Conservation (phyloP, 2,329 filamentous ascomycete genomes). For the Cladorrhinum sp. region DNA sequence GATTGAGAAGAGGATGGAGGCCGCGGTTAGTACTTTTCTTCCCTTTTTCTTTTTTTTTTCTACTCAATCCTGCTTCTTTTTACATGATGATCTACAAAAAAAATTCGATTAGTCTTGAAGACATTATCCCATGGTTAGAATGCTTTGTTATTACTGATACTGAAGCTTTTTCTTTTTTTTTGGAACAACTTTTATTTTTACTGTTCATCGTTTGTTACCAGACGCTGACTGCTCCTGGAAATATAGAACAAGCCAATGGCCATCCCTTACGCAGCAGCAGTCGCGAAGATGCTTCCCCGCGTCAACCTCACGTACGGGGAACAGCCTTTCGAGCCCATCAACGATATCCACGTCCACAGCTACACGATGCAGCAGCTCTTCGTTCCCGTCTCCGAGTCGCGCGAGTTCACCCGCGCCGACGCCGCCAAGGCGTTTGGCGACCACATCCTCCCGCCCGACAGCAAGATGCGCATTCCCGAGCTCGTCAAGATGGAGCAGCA, state of each 20-base stretch:
- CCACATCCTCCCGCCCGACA: slow-evolving; percentile 57
- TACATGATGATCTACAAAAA: slow-evolving; percentile 60
- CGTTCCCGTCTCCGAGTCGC: slow-evolving; percentile 60
- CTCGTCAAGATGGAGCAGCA: slow-evolving; percentile 56
- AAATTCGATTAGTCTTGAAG: slow-evolving; percentile 99
- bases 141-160: slow-evolving; percentile 69
- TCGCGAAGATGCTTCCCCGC: slow-evolving; percentile 76
- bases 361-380: slow-evolving; percentile 63
- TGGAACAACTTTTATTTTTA: not conserved
- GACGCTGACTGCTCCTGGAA: not conserved
- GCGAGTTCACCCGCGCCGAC: slow-evolving; percentile 61
- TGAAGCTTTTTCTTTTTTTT: slow-evolving; percentile 8
- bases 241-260: slow-evolving; percentile 72
- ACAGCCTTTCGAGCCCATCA: slow-evolving; percentile 57
- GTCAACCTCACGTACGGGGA: slow-evolving; percentile 54
- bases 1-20: slow-evolving; percentile 74
- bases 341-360: slow-evolving; percentile 62
- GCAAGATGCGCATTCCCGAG: slow-evolving; percentile 60
- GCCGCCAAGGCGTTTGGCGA: slow-evolving; percentile 63
- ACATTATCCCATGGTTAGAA: slow-evolving; percentile 82
- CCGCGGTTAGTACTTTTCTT: slow-evolving; percentile 54
- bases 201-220: too few relatives aligned
- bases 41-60: slow-evolving; percentile 11
- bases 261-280: slow-evolving; percentile 69
- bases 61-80: slow-evolving; percentile 1